Evolutionary conservation across 1,284 basidiomycete genomes (phyloP).

Genomic region (Ceratobasidium theobromae): DNA sequence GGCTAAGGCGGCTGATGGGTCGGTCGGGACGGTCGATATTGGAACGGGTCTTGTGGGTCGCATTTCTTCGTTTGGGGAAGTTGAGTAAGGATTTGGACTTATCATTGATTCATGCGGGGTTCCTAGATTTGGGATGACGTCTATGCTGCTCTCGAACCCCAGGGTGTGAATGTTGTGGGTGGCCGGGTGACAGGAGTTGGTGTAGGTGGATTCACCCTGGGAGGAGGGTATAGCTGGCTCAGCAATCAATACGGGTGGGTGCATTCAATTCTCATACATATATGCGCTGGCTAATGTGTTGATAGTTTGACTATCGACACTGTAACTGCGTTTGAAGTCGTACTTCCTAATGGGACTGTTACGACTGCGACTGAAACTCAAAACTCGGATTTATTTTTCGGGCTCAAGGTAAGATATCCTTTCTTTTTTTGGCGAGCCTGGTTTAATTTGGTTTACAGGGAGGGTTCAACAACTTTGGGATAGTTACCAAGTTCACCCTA

Average conservation of each 20-base stretch:
- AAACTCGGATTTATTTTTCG: slow-evolving; percentile 52
- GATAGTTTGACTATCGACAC: slow-evolving; percentile 53
- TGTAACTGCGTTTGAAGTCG: slow-evolving; percentile 51
- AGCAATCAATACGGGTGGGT: slow-evolving; percentile 17
- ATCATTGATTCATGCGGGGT: neutral
- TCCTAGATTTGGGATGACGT: slow-evolving; percentile 61
- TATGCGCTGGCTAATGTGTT: slow-evolving; percentile 47
- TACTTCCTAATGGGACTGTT: slow-evolving; percentile 51
- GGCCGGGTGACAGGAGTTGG: slow-evolving; percentile 56
- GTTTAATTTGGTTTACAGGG: slow-evolving; percentile 6
- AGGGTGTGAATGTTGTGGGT: slow-evolving; percentile 55
- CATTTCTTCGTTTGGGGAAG: neutral
- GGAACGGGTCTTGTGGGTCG: slow-evolving; percentile 50
- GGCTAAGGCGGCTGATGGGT: slow-evolving; percentile 6
- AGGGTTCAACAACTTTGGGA: slow-evolving; percentile 44
- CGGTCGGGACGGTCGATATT: slow-evolving; percentile 47
- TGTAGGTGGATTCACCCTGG: slow-evolving; percentile 56
- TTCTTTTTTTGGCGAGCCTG: neutral
- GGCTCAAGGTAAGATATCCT: slow-evolving; percentile 45
- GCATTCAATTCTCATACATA: neutral
- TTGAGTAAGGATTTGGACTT: neutral
- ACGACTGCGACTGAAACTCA: slow-evolving; percentile 46
- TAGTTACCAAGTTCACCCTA: slow-evolving; percentile 60
- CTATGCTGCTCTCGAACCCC: slow-evolving; percentile 51
- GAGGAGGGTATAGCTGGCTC: slow-evolving; percentile 51